phyloP scores from a whole-genome alignment of 1,139 yeast genomes.

The Blastobotrys capitulatus region DNA sequence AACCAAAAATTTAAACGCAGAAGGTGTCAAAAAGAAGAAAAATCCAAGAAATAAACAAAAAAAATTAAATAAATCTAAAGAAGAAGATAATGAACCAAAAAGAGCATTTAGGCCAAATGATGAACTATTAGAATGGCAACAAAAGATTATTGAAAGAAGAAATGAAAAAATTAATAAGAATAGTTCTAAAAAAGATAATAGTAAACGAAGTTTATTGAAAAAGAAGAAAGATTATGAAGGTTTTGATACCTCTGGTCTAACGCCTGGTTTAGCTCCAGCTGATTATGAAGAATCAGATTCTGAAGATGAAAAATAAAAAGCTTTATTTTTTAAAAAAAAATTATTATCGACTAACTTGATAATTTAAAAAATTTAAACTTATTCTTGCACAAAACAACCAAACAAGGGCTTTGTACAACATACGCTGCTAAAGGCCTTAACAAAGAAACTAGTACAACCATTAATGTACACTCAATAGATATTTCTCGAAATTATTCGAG shows the following conservation, averaged over 20 bases:
- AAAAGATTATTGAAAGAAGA: slow-evolving; percentile 8
- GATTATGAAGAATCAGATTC: slow-evolving; percentile 44
- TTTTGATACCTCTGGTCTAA: slow-evolving; percentile 46
- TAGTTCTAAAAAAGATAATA: neutral
- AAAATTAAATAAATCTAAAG: slow-evolving; percentile 1
- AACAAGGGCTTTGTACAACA: too few relatives aligned
- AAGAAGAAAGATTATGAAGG: slow-evolving; percentile 9
- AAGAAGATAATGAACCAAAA: neutral
- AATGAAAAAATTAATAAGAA: neutral
- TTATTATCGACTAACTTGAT: too few relatives aligned
- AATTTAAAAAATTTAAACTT: too few relatives aligned
- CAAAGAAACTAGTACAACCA: too few relatives aligned
- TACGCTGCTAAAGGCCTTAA: too few relatives aligned
- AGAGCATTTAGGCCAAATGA: slow-evolving; percentile 7
- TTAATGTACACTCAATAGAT: too few relatives aligned
- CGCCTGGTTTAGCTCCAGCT: slow-evolving; percentile 92
- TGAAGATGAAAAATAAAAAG: slow-evolving; percentile 12
- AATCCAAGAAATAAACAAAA: slow-evolving; percentile 6
- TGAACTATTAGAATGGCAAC: slow-evolving; percentile 10
- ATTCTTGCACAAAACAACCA: too few relatives aligned
- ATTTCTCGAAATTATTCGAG: too few relatives aligned
- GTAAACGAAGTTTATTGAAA: slow-evolving; percentile 1
- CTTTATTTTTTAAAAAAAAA: too few relatives aligned
- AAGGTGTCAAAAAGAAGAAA: slow-evolving; percentile 3
- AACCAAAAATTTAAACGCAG: neutral